These are phyloP conservation scores for Botrytis byssoidea DNA, from an alignment of 2,329 filamentous ascomycete genomes.

Conservation along the genomic window DNA sequence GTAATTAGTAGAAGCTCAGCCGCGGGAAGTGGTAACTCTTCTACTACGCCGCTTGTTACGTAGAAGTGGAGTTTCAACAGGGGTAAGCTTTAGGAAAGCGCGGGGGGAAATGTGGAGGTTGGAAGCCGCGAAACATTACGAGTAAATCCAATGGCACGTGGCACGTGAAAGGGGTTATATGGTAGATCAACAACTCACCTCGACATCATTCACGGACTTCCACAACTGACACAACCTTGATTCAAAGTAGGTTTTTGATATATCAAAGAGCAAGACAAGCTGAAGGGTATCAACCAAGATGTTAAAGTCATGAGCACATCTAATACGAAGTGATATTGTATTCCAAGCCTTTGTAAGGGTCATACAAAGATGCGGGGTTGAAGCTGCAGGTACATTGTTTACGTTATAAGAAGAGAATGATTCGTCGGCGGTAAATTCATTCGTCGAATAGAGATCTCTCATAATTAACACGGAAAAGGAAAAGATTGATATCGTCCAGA, in stretches of 20 bases:
- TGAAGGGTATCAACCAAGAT: not conserved
- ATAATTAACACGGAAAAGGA: not conserved
- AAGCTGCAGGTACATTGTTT: conserved; percentile 14
- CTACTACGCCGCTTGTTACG: conserved; percentile 20
- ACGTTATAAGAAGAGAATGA: not conserved
- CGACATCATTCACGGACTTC: conserved; percentile 11
- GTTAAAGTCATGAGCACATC: not conserved
- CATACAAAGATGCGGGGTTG: conserved; percentile 21
- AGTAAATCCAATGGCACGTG: not conserved
- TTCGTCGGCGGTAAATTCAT: not conserved
- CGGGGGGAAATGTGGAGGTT: conserved; percentile 9
- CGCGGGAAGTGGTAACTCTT: not conserved
- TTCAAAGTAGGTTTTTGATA: not conserved
- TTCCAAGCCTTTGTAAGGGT: conserved; percentile 15
- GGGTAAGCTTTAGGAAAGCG: conserved; percentile 18
- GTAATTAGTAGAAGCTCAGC: not conserved
- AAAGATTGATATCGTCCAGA: not conserved
- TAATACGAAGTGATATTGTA: not conserved
- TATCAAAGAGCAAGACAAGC: not conserved
- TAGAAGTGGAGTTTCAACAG: conserved; percentile 14
- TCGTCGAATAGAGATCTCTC: not conserved
- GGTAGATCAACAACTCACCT: conserved; percentile 19
- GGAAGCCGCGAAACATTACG: not conserved
- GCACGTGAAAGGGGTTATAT: conserved; percentile 2
- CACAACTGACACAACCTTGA: not conserved